A percentile compares a stretch with the other conserved stretches of the same genome.
Evolutionary conservation across 2,329 filamentous ascomycete species (phyloP).

Genomic region (Colletotrichum spinosum): DNA sequence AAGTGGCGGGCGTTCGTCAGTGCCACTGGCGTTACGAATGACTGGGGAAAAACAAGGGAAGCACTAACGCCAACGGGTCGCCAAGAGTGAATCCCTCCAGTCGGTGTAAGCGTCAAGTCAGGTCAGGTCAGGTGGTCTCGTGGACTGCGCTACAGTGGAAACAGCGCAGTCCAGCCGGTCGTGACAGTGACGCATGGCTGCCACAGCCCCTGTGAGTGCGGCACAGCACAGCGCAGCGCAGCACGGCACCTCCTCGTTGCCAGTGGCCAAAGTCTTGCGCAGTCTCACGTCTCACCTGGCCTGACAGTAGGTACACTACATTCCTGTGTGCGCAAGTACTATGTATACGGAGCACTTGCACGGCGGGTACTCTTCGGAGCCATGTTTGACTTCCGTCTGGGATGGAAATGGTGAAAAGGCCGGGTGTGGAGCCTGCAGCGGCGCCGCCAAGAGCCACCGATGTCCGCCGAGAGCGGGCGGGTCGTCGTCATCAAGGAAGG

Average conservation of each 20-base stretch:
- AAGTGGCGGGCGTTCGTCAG: not conserved
- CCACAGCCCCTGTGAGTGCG: constrained; percentile 24
- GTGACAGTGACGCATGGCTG: constrained; percentile 19
- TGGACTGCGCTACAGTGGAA: constrained; percentile 15
- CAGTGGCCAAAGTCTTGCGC: constrained; percentile 9
- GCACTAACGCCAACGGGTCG: constrained; percentile 18
- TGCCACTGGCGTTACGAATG: not conserved
- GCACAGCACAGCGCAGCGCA: not conserved
- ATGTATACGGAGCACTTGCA: too few species aligned
- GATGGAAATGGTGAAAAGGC: constrained; percentile 5
- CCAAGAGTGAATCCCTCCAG: constrained; percentile 9
- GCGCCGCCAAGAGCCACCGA: constrained; percentile 35
- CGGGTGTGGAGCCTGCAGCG: constrained; percentile 32
- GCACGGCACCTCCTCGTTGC: too few species aligned
- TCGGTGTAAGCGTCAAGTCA: constrained; percentile 15
- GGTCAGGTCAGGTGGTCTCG: constrained; percentile 14
- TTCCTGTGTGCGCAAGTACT: too few species aligned
- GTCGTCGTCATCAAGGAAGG: constrained; percentile 34
- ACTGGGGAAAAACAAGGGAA: not conserved
- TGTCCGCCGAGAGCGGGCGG: constrained; percentile 35
- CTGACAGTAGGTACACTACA: too few species aligned
- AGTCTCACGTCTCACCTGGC: not conserved
- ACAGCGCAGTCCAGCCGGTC: constrained; percentile 15
- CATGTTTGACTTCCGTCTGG: not conserved
- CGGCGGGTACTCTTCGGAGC: too few species aligned